A percentile compares a stretch with the other conserved stretches of the same genome.
phyloP scores from a whole-genome alignment of 2,329 filamentous ascomycete genomes.

The Xylariaceae sp. region DNA sequence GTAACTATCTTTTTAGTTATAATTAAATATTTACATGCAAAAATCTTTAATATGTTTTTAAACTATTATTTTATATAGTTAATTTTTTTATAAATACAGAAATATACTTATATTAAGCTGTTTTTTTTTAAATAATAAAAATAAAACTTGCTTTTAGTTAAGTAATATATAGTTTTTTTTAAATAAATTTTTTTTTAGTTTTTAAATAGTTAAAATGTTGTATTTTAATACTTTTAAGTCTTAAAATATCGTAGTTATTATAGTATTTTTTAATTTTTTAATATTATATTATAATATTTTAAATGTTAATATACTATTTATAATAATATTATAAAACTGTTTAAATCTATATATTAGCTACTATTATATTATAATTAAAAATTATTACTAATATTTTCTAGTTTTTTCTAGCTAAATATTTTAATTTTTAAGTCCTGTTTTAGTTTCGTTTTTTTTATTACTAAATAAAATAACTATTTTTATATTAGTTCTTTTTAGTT shows the following conservation, averaged over 20 bases:
- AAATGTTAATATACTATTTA: conserved; percentile 1
- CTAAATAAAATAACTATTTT: neutral
- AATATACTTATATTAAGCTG: no score
- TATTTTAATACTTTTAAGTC: conserved; percentile 5
- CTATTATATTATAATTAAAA: neutral
- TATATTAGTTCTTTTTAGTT: neutral
- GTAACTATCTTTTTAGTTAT: neutral
- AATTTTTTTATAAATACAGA: no score
- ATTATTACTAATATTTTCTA: neutral
- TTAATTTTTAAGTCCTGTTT: neutral
- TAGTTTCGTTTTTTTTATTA: neutral
- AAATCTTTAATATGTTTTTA: neutral
- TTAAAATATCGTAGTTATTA: no score
- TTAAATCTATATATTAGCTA: neutral
- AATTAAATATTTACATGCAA: neutral
- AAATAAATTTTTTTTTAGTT: no score
- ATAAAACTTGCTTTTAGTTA: conserved; percentile 6
- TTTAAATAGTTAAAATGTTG: no score
- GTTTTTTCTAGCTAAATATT: neutral
- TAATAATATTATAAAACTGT: neutral
- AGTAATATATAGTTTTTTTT: conserved; percentile 1
- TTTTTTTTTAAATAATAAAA: no score
- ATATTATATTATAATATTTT: neutral
- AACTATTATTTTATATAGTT: no score
- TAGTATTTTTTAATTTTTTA: neutral